These are phyloP conservation scores for Geosmithia flava DNA, from an alignment of 2,329 filamentous ascomycete species.

Conservation along the genomic window DNA sequence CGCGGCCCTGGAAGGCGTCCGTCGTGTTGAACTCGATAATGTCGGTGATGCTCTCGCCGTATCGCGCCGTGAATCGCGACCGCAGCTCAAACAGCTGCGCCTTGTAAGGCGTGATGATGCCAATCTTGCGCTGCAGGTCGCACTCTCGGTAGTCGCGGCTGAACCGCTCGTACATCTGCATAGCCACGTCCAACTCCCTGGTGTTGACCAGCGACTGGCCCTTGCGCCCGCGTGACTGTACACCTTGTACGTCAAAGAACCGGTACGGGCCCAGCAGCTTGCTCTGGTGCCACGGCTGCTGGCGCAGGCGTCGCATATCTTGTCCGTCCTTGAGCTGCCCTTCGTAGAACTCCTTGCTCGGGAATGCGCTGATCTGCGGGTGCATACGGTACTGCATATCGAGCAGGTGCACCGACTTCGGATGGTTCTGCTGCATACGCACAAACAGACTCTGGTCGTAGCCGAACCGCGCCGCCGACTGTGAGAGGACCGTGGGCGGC, in stretches of 20 bases:
- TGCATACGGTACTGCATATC: slow-evolving; percentile 99
- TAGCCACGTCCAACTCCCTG: slow-evolving; percentile 74
- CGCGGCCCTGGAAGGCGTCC: slow-evolving; percentile 92
- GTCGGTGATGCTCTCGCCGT: slow-evolving; percentile 62
- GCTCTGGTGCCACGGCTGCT: slow-evolving; percentile 76
- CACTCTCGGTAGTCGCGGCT: slow-evolving; percentile 55
- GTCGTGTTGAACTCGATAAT: slow-evolving; percentile 97
- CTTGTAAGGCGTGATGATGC: slow-evolving; percentile 97
- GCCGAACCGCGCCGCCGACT: slow-evolving; percentile 81
- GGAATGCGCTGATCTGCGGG: slow-evolving; percentile 86
- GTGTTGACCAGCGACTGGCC: slow-evolving; percentile 87
- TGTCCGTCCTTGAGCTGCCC: slow-evolving; percentile 72
- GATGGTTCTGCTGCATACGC: slow-evolving; percentile 90
- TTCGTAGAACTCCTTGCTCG: slow-evolving; percentile 87
- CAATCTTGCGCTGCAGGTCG: slow-evolving; percentile 73
- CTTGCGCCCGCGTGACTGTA: slow-evolving; percentile 66
- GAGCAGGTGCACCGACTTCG: slow-evolving; percentile 80
- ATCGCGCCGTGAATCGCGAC: slow-evolving; percentile 57
- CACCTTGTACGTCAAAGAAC: slow-evolving; percentile 92
- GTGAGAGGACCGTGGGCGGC: slow-evolving; percentile 89
- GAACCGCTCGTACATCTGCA: slow-evolving; percentile 74
- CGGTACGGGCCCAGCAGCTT: slow-evolving; percentile 79
- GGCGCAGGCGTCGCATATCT: slow-evolving; percentile 66
- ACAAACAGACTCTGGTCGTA: slow-evolving; percentile 98
- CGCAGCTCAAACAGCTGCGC: slow-evolving; percentile 77